A percentile compares a stretch with the other conserved stretches of the same genome.
These are phyloP conservation scores for Populus trichocarpa DNA, from an alignment of 441 rosid genomes.

Conservation along the genomic window DNA sequence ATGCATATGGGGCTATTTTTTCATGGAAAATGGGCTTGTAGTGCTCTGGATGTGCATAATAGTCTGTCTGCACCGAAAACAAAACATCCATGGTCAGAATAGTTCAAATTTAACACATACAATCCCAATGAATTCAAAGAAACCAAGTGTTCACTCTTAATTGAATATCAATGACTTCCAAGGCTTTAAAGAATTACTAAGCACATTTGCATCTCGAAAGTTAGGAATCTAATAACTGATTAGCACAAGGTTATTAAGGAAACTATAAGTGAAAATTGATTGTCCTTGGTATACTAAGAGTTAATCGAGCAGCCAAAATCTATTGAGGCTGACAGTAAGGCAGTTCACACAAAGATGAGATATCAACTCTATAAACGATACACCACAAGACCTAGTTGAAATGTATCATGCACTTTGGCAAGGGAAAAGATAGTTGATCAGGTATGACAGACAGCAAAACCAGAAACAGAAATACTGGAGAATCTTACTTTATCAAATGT, in stretches of 20 bases:
- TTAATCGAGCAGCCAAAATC: background rate
- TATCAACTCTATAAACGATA: background rate
- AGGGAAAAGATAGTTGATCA: background rate
- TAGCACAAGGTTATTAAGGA: background rate
- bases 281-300: background rate
- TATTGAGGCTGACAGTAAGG: background rate
- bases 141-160: background rate
- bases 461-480: background rate
- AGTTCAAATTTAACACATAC: background rate
- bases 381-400: background rate
- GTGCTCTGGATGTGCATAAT: constrained; percentile 91
- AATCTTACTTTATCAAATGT: constrained; percentile 65
- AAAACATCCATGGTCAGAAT: constrained; percentile 7
- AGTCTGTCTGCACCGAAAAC: constrained; percentile 61
- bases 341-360: background rate
- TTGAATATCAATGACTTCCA: background rate
- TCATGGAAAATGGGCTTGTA: constrained; percentile 74
- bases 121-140: background rate
- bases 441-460: background rate
- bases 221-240: background rate
- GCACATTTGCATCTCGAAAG: background rate
- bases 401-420: background rate
- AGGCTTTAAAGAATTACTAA: background rate
- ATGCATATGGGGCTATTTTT: constrained; percentile 77
- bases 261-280: background rate